Evolutionary conservation across 1,284 basidiomycete genomes (phyloP).

Genomic region (Malassezia arunalokei): DNA sequence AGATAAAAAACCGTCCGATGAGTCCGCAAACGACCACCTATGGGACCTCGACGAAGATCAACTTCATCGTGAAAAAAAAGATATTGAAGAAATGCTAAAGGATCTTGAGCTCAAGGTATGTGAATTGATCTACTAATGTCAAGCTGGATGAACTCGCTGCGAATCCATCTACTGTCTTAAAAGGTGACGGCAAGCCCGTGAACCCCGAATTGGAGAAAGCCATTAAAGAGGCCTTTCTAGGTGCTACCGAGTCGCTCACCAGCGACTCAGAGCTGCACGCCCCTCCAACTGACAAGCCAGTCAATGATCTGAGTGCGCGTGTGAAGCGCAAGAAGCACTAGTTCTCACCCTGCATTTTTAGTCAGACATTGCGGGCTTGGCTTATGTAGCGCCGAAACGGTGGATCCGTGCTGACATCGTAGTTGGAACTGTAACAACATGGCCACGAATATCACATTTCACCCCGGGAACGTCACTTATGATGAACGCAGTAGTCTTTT

Average conservation of each 20-base stretch:
- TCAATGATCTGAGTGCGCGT: conserved; percentile 11
- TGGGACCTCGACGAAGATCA: conserved; percentile 18
- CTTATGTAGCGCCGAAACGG: neutral
- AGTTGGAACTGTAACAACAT: conserved; percentile 47
- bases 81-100: conserved; percentile 31
- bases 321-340: conserved; percentile 15
- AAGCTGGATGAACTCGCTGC: conserved; percentile 31
- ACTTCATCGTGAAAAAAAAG: conserved; percentile 24
- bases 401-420: neutral
- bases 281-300: neutral
- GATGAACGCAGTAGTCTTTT: conserved; percentile 34
- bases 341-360: neutral
- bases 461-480: conserved; percentile 52
- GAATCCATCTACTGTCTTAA: conserved; percentile 20
- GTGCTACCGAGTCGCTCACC: conserved; percentile 13
- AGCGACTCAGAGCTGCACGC: neutral
- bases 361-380: conserved; percentile 2
- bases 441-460: conserved; percentile 79
- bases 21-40: conserved; percentile 15
- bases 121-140: neutral
- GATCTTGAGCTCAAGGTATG: conserved; percentile 33
- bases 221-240: conserved; percentile 39
- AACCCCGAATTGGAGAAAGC: conserved; percentile 36
- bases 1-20: neutral
- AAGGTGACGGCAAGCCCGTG: conserved; percentile 22